Evolutionary conservation across 371 early-diverging fungal species (phyloP), one percentile per base, ranked within the genome.

Genomic region (Lichtheimia ornata): DNA sequence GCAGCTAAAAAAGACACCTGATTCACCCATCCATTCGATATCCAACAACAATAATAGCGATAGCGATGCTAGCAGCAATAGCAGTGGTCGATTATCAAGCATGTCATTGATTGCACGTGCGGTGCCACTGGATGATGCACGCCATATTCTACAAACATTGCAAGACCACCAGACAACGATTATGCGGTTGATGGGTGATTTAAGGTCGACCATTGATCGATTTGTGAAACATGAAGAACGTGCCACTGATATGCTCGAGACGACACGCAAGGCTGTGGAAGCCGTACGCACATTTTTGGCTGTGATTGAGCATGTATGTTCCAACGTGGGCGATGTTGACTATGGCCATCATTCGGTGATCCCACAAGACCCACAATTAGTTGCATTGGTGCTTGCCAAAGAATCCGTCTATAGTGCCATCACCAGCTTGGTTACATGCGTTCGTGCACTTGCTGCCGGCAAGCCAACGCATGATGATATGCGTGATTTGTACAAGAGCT

Each of bases 321-420:
- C 75, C 6, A 75, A 62, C 49, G 50, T 77, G 11, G 74, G 65
- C 1, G 70, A 75, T 12, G 45, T 70, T 12, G 77, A 67, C 47
- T 67, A 72, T 30, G 69, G 65, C 20, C 65, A 58, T 20, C 44
- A 56, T 20, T 71, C 72, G 11, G 56, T 63, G 27, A 75, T 73
- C 11, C 73, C 75, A 5, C 71, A 74, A 43, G 81, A 80, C 51
- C 75, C 77, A 1, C 67, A 68, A 24, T 50, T 77, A 20, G 72
- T 77, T 7, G 61, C 75, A 2, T 53, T 80, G 9, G 69, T 80
- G 13, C 58, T 80, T n/a, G 65, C 77, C 50, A 80, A 80, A 44
- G 81, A 80, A 51, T 65, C 75, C 3, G 73, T 77, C 0, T 77
- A 80, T 57, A 77, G 72, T 27, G 73, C 77, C 17, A 76, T 76